A percentile compares a stretch with the other conserved stretches of the same genome.
These are phyloP conservation scores for Zelopaecilomyces penicillatus DNA, from an alignment of 2,329 filamentous ascomycete genomes.

Conservation along the genomic window DNA sequence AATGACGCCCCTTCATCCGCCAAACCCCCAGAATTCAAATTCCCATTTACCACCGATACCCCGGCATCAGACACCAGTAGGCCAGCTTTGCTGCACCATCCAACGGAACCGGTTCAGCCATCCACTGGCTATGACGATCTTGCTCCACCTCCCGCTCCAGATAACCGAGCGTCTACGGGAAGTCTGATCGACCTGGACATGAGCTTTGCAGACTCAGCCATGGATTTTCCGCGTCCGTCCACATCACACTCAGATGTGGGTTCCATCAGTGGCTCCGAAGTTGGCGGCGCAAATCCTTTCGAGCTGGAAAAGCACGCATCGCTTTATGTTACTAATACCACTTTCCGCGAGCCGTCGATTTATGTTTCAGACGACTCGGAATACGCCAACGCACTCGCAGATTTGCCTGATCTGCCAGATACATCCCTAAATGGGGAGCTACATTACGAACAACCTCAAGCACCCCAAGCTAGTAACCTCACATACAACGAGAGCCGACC, in stretches of 20 bases:
- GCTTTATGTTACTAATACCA: slow-evolving; percentile 36
- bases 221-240: slow-evolving; percentile 46
- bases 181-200: slow-evolving; percentile 48
- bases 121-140: slow-evolving; percentile 35
- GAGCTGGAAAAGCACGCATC: slow-evolving; percentile 56
- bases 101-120: slow-evolving; percentile 41
- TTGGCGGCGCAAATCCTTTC: slow-evolving; percentile 49
- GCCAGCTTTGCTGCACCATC: slow-evolving; percentile 40
- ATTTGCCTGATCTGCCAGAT: slow-evolving; percentile 15
- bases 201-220: slow-evolving; percentile 42
- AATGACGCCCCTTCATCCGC: slow-evolving; percentile 20
- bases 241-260: slow-evolving; percentile 52
- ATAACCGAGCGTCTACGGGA: slow-evolving; percentile 34
- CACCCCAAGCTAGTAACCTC: slow-evolving; percentile 9
- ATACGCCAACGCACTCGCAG: slow-evolving; percentile 30
- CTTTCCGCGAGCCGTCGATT: slow-evolving; percentile 47
- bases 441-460: slow-evolving; percentile 7
- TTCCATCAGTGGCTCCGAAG: slow-evolving; percentile 48
- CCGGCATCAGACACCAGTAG: slow-evolving; percentile 24
- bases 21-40: slow-evolving; percentile 7
- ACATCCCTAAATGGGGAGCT: slow-evolving; percentile 14
- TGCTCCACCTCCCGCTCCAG: slow-evolving; percentile 22
- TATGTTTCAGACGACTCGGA: slow-evolving; percentile 53
- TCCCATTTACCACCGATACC: slow-evolving; percentile 30
- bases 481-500: slow-evolving; percentile 16